These are phyloP conservation scores for Rhizophora mangle DNA, from an alignment of 345 rosid species.

Conservation along the genomic window DNA sequence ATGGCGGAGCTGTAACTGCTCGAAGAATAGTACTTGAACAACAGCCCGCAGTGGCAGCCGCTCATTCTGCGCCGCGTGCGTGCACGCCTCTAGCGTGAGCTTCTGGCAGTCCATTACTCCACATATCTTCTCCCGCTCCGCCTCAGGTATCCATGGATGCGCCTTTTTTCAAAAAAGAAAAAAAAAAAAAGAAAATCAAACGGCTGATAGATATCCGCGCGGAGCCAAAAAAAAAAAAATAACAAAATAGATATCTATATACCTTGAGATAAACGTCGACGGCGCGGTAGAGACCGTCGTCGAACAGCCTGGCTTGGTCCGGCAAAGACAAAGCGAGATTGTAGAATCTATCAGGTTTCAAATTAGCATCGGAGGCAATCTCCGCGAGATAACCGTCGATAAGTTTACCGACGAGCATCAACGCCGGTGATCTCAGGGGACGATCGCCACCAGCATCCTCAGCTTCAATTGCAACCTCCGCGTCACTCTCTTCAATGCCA, in stretches of 20 bases:
- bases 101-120: slow-evolving; percentile 87
- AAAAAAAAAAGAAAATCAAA: background rate
- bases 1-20: slow-evolving; percentile 89
- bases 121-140: slow-evolving; percentile 80
- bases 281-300: slow-evolving; percentile 98
- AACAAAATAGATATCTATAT: slow-evolving; percentile 21
- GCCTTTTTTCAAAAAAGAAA: slow-evolving; percentile 38
- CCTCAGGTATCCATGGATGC: slow-evolving; percentile 84
- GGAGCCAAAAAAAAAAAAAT: too few relatives aligned
- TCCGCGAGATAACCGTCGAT: slow-evolving; percentile 90
- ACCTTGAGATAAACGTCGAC: slow-evolving; percentile 94
- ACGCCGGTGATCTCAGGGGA: slow-evolving; percentile 36
- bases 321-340: slow-evolving; percentile 70
- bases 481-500: slow-evolving; percentile 35
- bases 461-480: slow-evolving; percentile 25
- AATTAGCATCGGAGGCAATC: slow-evolving; percentile 88
- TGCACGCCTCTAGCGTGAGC: slow-evolving; percentile 92
- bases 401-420: slow-evolving; percentile 84
- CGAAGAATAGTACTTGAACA: slow-evolving; percentile 94
- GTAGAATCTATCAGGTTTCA: slow-evolving; percentile 74
- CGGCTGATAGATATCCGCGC: too few relatives aligned
- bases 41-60: slow-evolving; percentile 87
- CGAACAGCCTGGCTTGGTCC: slow-evolving; percentile 78
- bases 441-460: slow-evolving; percentile 17
- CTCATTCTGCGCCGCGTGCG: slow-evolving; percentile 99